These are phyloP conservation scores for Phytophthora colocasiae DNA, from an alignment of 352 stramenopile genomes.

Conservation along the genomic window DNA sequence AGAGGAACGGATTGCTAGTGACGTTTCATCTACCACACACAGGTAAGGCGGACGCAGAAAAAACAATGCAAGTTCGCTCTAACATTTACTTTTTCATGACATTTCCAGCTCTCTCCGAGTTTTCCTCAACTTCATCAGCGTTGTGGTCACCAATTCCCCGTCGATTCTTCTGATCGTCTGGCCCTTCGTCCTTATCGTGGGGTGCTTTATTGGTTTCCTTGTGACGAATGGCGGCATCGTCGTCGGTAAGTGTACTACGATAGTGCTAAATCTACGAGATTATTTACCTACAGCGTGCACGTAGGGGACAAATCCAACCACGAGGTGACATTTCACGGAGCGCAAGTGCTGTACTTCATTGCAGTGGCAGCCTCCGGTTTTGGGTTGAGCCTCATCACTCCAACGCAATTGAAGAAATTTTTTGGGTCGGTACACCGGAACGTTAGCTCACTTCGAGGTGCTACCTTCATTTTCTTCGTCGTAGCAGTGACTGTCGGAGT, in stretches of 20 bases:
- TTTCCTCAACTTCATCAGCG: slow-evolving; percentile 67
- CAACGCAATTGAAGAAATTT: slow-evolving; percentile 46
- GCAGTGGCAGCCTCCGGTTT: slow-evolving; percentile 71
- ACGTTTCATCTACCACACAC: slow-evolving; percentile 32
- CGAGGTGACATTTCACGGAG: slow-evolving; percentile 72
- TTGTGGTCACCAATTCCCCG: slow-evolving; percentile 57
- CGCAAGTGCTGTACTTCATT: slow-evolving; percentile 83
- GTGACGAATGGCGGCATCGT: slow-evolving; percentile 83
- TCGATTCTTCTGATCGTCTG: slow-evolving; percentile 69
- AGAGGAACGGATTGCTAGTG: slow-evolving; percentile 31
- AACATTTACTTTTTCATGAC: not conserved
- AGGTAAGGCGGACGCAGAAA: slow-evolving; percentile 28
- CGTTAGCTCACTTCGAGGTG: slow-evolving; percentile 35
- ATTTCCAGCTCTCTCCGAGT: slow-evolving; percentile 45
- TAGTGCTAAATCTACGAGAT: not conserved
- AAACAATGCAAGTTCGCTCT: too few relatives aligned
- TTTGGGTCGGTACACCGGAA: slow-evolving; percentile 43
- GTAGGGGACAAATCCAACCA: slow-evolving; percentile 88
- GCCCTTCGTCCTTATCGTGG: slow-evolving; percentile 72
- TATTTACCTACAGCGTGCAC: not conserved
- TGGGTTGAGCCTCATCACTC: slow-evolving; percentile 51
- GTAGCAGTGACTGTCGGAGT: slow-evolving; percentile 34
- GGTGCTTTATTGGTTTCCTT: slow-evolving; percentile 67
- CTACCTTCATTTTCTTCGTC: slow-evolving; percentile 40
- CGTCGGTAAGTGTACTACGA: slow-evolving; percentile 55